phyloP scores from a whole-genome alignment of 2,329 filamentous ascomycete species.

The Aureobasidium sp. region DNA sequence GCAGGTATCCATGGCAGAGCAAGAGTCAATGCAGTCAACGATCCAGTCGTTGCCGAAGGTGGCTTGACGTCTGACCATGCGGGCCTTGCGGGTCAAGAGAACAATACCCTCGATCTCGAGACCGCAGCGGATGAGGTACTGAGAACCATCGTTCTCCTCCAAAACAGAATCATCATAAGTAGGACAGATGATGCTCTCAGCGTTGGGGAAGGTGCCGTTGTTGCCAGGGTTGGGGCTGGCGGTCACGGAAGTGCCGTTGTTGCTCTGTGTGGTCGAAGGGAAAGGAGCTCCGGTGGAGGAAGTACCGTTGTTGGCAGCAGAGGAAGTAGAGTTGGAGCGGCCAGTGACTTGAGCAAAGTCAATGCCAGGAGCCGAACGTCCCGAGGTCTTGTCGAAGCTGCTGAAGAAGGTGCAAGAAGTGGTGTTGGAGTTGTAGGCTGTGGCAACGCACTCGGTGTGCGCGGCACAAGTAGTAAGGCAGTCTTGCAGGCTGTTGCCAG shows the following conservation, averaged over 20 bases:
- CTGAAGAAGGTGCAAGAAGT: conserved; percentile 2
- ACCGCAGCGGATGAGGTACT: conserved; percentile 3
- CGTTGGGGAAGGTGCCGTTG: background rate
- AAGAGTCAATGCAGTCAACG: conserved; percentile 4
- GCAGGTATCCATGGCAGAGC: background rate
- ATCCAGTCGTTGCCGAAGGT: conserved; percentile 5
- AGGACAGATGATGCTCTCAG: background rate
- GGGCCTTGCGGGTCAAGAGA: conserved; percentile 4
- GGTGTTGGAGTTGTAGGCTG: conserved; percentile 4
- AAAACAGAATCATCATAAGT: background rate
- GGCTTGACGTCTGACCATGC: conserved; percentile 2
- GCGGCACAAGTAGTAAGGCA: conserved; percentile 1
- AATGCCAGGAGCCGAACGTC: background rate
- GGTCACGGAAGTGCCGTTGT: background rate
- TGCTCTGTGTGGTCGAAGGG: background rate
- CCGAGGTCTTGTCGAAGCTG: background rate
- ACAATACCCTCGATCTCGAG: background rate
- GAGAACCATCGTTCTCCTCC: background rate
- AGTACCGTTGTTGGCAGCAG: background rate
- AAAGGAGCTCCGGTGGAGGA: background rate
- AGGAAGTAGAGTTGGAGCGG: background rate
- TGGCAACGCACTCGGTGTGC: background rate
- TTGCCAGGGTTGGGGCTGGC: background rate
- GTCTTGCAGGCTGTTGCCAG: background rate
- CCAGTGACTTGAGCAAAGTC: background rate